These are phyloP conservation scores for Strobilomyces confusus DNA, from an alignment of 768 basidiomycete species.

Conservation along the genomic window DNA sequence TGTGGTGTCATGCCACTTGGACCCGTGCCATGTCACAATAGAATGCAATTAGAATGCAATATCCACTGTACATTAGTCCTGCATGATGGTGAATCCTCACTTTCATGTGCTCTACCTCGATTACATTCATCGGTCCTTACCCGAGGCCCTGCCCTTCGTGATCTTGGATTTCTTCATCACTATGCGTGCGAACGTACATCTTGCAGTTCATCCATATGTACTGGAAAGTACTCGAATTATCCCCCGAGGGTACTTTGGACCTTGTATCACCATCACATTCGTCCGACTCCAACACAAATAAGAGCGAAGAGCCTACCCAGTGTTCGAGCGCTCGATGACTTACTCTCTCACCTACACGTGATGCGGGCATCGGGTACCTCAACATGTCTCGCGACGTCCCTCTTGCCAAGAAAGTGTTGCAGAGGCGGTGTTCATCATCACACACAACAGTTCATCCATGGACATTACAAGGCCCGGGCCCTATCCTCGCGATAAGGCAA, in stretches of 20 bases:
- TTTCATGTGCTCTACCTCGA: neutral
- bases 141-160: neutral
- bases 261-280: no score
- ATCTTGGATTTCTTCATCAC: no score
- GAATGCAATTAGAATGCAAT: slow-evolving; percentile 11
- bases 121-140: neutral
- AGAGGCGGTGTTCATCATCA: neutral
- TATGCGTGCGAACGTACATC: no score
- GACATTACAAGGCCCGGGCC: neutral
- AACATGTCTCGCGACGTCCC: neutral
- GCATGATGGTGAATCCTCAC: slow-evolving; percentile 7
- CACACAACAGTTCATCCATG: neutral
- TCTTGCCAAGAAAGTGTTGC: neutral
- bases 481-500: neutral
- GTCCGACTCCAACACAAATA: no score
- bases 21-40: slow-evolving; percentile 13
- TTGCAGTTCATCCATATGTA: no score
- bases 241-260: no score
- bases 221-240: no score
- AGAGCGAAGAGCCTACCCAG: no score
- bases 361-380: neutral
- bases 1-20: neutral
- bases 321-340: neutral
- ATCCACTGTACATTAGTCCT: slow-evolving; percentile 18
- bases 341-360: neutral